Base-by-base conservation (phyloP, 2,329 filamentous ascomycete genomes). In the Xylariaceae sp. region DNA sequence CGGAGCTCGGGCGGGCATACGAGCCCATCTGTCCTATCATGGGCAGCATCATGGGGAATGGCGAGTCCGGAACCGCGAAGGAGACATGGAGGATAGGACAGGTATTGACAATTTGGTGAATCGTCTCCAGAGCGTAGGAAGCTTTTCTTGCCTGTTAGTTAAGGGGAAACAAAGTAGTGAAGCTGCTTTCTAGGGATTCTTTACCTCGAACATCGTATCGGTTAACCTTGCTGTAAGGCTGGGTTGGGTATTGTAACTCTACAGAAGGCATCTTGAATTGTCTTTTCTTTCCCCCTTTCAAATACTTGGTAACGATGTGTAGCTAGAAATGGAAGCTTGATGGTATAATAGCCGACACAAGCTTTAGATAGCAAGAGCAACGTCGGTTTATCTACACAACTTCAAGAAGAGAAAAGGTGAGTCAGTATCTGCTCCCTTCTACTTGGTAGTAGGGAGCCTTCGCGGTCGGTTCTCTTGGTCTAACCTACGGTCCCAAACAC, bases 1-100 rank as follows among this genome's bases (percentile, higher is more conserved):
- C 77, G 13, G 83, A 78, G 48, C 81, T 85, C 4, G 86, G 86
- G 0, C 76, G 74, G 7, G 78, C 77, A 68, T 87, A 94, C 20
- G 85, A 89, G 10, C 85, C 89, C 80, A 94, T 88, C 64, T 89
- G 85, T 45, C 89, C 90, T 64, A 95, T 89, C 90, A 95, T 93
- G 57, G 91, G 91, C 2, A 96, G 79, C 48, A 87, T 86, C 45
- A 84, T 82, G 3, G 91, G 90, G 67, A 92, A 94, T 1, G 88
- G 86, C 47, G 85, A 82, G 37, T 77, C 73, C 0, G 80, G 75
- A 4, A 79, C 73, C 44, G 80, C 83, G 79, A 95, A 95, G 59
- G 90, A 91, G 64, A 95, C 85, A 73, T 95, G 87, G 13, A 94
- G 79, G 43, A 95, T 81, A 30, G 83, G 84, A n/a, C 82, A 82